Percentiles rank a stretch among this genome's conserved stretches.
These are phyloP conservation scores for Solanum appendiculatum DNA, from an alignment of 257 asterid genomes.

Conservation along the genomic window DNA sequence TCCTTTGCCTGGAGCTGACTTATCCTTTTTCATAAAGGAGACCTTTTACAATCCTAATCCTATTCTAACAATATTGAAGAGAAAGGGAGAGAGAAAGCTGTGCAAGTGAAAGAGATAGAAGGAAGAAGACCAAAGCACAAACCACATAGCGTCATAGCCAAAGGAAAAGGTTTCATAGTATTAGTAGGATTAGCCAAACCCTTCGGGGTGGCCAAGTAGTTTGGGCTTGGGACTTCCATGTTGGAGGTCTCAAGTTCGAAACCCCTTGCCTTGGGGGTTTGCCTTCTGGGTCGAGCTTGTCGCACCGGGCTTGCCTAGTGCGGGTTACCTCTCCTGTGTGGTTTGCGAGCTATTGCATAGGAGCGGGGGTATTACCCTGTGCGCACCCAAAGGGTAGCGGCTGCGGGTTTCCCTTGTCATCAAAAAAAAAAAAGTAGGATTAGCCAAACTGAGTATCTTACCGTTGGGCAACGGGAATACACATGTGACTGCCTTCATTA, in stretches of 20 bases:
- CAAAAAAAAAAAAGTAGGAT: too few species aligned
- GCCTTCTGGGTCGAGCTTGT: too few species aligned
- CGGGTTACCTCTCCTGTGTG: too few species aligned
- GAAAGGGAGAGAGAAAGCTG: background rate
- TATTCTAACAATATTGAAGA: background rate
- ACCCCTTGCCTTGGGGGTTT: too few species aligned
- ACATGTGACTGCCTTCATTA: background rate
- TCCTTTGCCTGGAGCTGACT: background rate
- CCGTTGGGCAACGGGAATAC: background rate
- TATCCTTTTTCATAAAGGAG: background rate
- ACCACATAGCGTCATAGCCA: background rate
- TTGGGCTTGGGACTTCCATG: too few species aligned
- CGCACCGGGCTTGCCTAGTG: too few species aligned
- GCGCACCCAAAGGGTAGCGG: too few species aligned
- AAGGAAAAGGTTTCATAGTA: background rate
- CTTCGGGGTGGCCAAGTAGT: too few species aligned
- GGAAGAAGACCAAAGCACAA: background rate
- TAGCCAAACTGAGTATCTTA: background rate
- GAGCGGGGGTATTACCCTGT: too few species aligned
- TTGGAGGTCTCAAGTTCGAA: too few species aligned
- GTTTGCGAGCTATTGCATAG: too few species aligned
- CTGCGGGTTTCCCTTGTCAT: too few species aligned
- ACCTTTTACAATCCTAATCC: background rate
- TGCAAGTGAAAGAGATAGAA: background rate
- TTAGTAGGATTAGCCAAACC: background rate